Percentiles rank a stretch among this genome's conserved stretches.
phyloP scores from a whole-genome alignment of 169 alveolate genomes.

The Neospora caninum region DNA sequence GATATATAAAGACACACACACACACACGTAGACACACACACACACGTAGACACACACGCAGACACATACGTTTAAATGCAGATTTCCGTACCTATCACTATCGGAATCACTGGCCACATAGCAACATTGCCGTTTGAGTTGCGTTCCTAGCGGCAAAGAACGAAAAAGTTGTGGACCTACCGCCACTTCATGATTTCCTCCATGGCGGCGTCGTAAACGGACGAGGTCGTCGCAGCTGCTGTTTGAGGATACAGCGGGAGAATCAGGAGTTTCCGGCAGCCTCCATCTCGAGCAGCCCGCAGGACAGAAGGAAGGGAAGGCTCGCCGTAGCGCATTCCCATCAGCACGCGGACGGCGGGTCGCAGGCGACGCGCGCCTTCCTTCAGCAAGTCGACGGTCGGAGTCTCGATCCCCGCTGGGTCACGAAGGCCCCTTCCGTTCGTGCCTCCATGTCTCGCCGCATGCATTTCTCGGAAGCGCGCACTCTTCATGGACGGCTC shows the following conservation, averaged over 20 bases:
- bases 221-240: constrained; percentile 73
- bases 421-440: too few relatives aligned
- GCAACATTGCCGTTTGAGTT: too few relatives aligned
- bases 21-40: too few relatives aligned
- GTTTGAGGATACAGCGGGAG: constrained; percentile 78
- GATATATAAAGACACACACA: too few relatives aligned
- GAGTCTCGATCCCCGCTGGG: too few relatives aligned
- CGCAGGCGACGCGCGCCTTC: neutral
- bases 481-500: neutral
- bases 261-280: constrained; percentile 72
- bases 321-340: constrained; percentile 76
- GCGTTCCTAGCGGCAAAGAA: too few relatives aligned
- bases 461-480: neutral
- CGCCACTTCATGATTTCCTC: constrained; percentile 71
- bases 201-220: constrained; percentile 70
- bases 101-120: too few relatives aligned
- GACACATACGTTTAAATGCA: too few relatives aligned
- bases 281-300: constrained; percentile 58
- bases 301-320: constrained; percentile 65
- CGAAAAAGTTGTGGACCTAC: constrained; percentile 2
- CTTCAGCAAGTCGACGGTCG: too few relatives aligned
- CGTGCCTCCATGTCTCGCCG: too few relatives aligned
- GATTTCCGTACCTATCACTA: too few relatives aligned
- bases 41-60: too few relatives aligned
- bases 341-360: neutral